Base-by-base conservation (phyloP, 208 protist species). In the Giardia muris region DNA sequence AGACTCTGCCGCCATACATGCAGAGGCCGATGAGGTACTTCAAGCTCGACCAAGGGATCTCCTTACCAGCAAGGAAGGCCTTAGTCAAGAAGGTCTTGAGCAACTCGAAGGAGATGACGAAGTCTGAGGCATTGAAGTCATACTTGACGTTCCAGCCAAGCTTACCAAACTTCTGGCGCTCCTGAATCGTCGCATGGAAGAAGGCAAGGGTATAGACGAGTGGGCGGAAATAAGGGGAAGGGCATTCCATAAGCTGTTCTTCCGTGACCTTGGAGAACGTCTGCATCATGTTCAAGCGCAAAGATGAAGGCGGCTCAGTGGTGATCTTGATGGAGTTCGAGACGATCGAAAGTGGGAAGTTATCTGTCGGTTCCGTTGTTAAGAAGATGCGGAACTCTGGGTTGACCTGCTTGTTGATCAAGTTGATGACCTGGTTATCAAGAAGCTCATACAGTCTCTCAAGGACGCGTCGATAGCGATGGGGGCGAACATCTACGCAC, bases 61-160 rank as follows among this genome's bases (percentile, higher is more conserved):
- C 94, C 48, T 95, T 94, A 94, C 98, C 93, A 94, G 98, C 98
- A 46, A 95, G 86, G 93, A 95, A 95, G 0, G 97, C 97, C 95
- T 99, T 99, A 46, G 96, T 97, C 43, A 99, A 94, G 93, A 99
- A 99, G 86, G 97, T 99, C 91, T 96, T 95, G 2, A 98, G 92
- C 30, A 99, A 94, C 95, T 92, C 95, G 94, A 98, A 96, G n/a
- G 97, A 99, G 10, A 98, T 96, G 42, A 95, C 95, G 94, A 99
- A 99, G 94, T 99, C 98, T 10, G 97, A 98, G 94, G 98, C 97
- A 95, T 99, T 99, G 95, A 99, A 99, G 94, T 99, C 98, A 94
- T 99, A 99, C 1, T 96, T 90, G 86, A 99, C 97, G 94, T 99
- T 99, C 98, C 98, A 99, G 43, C 98, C 98, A 4, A 96, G 67